These are phyloP conservation scores for Chlorencoelia australis DNA, from an alignment of 2,329 filamentous ascomycete genomes.

Conservation along the genomic window DNA sequence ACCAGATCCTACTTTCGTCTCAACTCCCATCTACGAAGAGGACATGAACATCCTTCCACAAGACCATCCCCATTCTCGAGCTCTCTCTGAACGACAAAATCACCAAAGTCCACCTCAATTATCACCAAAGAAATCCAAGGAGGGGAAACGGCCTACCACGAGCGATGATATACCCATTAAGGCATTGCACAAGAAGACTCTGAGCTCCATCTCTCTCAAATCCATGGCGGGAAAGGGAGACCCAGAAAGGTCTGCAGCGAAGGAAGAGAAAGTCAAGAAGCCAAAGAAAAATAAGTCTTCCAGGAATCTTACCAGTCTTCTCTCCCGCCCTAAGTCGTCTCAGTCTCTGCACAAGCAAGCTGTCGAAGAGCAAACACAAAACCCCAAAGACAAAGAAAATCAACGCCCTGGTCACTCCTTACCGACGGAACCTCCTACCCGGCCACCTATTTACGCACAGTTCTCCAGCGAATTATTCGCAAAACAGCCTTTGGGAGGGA, in stretches of 20 bases:
- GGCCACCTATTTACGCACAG: conserved; percentile 72
- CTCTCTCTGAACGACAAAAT: conserved; percentile 49
- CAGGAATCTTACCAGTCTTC: conserved; percentile 65
- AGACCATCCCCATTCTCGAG: conserved; percentile 31
- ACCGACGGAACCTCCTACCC: conserved; percentile 32
- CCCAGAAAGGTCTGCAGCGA: conserved; percentile 26
- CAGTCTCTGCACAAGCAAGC: conserved; percentile 52
- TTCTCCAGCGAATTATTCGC: conserved; percentile 41
- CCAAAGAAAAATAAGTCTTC: conserved; percentile 71
- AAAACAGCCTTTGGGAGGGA: conserved; percentile 30
- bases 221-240: conserved; percentile 31
- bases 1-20: conserved; percentile 13
- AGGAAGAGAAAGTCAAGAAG: conserved; percentile 41
- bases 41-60: conserved; percentile 29
- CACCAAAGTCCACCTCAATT: conserved; percentile 32
- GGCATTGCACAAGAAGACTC: conserved; percentile 36
- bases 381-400: conserved; percentile 72
- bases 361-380: conserved; percentile 40
- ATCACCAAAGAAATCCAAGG: conserved; percentile 32
- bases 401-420: conserved; percentile 44
- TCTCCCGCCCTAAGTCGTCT: conserved; percentile 64
- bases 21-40: conserved; percentile 15
- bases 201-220: conserved; percentile 37
- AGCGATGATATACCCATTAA: conserved; percentile 24
- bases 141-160: conserved; percentile 23